Percentiles rank a stretch among this genome's conserved stretches.
Conservation (phyloP, 352 stramenopile genomes). For the Elongisporangium prolatum region DNA sequence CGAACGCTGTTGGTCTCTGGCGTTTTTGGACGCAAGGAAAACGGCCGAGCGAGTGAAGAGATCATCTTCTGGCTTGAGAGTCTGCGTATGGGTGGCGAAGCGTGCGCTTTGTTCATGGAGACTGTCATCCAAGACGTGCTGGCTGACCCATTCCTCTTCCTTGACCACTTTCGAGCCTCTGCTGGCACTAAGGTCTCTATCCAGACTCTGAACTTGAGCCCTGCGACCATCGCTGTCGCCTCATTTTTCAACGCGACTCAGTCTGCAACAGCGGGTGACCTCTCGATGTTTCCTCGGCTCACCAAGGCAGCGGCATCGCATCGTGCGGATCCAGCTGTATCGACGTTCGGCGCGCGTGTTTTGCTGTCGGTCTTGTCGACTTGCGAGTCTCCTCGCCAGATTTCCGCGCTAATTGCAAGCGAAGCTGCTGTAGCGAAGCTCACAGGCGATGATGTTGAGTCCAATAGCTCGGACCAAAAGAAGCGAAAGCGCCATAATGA, state of each 20-base stretch:
- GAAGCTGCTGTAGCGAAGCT: slow-evolving; percentile 3
- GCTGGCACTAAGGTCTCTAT: slow-evolving; percentile 8
- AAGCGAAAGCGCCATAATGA: slow-evolving; percentile 15
- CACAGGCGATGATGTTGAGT: neutral
- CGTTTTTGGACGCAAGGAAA: slow-evolving; percentile 41
- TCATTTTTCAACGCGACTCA: slow-evolving; percentile 30
- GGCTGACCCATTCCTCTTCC: slow-evolving; percentile 43
- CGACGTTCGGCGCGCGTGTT: slow-evolving; percentile 31
- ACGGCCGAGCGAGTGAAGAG: slow-evolving; percentile 36
- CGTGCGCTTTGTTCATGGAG: slow-evolving; percentile 44
- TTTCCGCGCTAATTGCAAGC: slow-evolving; percentile 36
- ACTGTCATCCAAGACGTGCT: slow-evolving; percentile 34
- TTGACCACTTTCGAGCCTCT: slow-evolving; percentile 19
- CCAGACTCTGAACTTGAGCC: slow-evolving; percentile 23
- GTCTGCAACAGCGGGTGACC: neutral
- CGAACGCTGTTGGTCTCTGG: slow-evolving; percentile 48
- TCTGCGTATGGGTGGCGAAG: slow-evolving; percentile 28
- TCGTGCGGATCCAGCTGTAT: slow-evolving; percentile 9
- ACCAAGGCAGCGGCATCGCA: neutral
- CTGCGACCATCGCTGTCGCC: slow-evolving; percentile 44
- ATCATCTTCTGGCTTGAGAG: slow-evolving; percentile 65
- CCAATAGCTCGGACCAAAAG: slow-evolving; percentile 15
- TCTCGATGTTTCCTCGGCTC: neutral
- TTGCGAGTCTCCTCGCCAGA: slow-evolving; percentile 23
- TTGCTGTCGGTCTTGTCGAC: slow-evolving; percentile 32